Conservation (phyloP, 495 filamentous ascomycete genomes). For the Neurospora hispaniola region DNA sequence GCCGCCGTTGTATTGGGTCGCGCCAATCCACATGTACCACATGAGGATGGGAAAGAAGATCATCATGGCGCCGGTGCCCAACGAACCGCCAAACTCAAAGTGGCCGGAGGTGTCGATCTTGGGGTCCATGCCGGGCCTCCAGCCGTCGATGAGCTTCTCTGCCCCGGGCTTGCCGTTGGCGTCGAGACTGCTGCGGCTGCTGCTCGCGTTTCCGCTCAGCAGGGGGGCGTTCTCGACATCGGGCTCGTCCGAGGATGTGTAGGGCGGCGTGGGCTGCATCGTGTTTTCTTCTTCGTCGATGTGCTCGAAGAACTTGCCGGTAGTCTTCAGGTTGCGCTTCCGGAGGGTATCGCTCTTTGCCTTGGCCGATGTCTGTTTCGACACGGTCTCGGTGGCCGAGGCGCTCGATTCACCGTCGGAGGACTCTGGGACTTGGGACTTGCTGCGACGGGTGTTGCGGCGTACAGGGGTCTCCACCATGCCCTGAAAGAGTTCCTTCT, state of each 20-base stretch:
- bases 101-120: constrained; percentile 70
- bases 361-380: constrained; percentile 7
- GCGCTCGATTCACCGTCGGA: constrained; percentile 35
- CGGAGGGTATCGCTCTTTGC: constrained; percentile 9
- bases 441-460: constrained; percentile 30
- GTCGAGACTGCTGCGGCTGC: constrained; percentile 13
- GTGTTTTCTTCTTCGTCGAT: constrained; percentile 27
- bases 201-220: constrained; percentile 12
- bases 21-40: constrained; percentile 99
- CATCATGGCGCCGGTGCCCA: constrained; percentile 75
- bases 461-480: constrained; percentile 37
- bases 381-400: constrained; percentile 12
- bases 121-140: constrained; percentile 57
- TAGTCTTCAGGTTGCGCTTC: constrained; percentile 17
- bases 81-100: constrained; percentile 82
- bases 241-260: constrained; percentile 19
- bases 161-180: constrained; percentile 18
- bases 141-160: constrained; percentile 51
- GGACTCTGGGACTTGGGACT: constrained; percentile 30
- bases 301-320: constrained; percentile 36
- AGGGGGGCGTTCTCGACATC: constrained; percentile 17
- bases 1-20: constrained; percentile 78
- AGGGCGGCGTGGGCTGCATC: constrained; percentile 13
- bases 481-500: constrained; percentile 42
- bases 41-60: constrained; percentile 83